These are phyloP conservation scores for Hypholoma sublateritium DNA, from an alignment of 768 basidiomycete genomes.

Conservation along the genomic window DNA sequence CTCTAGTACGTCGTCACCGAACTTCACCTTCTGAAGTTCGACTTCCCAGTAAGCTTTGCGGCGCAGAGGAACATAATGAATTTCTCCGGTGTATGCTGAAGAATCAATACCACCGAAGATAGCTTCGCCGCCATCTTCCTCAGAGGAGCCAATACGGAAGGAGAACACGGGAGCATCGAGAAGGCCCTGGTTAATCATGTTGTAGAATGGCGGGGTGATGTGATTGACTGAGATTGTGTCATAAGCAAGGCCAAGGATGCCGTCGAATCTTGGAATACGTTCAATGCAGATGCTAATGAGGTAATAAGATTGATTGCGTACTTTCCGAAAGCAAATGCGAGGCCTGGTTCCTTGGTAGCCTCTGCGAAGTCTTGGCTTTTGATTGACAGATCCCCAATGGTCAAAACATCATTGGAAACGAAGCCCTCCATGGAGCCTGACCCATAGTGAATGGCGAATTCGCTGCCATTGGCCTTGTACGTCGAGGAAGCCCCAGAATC, in stretches of 20 bases:
- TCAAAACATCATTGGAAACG: conserved; percentile 79
- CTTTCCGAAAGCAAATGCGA: conserved; percentile 97
- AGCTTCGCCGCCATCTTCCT: conserved; percentile 88
- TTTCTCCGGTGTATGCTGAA: conserved; percentile 73
- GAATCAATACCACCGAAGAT: conserved; percentile 89
- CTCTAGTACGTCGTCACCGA: conserved; percentile 87
- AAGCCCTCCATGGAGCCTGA: conserved; percentile 97
- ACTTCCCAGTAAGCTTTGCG: conserved; percentile 99
- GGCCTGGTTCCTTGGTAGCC: conserved; percentile 93
- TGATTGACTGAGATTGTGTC: conserved; percentile 95
- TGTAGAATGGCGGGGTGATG: conserved; percentile 93
- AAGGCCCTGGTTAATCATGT: conserved; percentile 80
- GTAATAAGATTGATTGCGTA: conserved; percentile 35
- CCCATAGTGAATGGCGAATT: conserved; percentile 92
- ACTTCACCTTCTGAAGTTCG: conserved; percentile 81
- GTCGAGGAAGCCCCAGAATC: conserved; percentile 76
- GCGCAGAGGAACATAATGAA: conserved; percentile 87
- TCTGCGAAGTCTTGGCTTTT: conserved; percentile 87
- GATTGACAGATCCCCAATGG: conserved; percentile 82
- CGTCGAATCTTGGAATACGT: conserved; percentile 71
- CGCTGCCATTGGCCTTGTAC: conserved; percentile 86
- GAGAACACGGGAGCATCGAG: conserved; percentile 88
- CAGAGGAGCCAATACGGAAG: conserved; percentile 88
- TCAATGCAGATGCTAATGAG: background rate
- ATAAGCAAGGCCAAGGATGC: conserved; percentile 91